Evolutionary conservation across 2,329 filamentous ascomycete species (phyloP).

Genomic region (Claviceps pazoutovae): DNA sequence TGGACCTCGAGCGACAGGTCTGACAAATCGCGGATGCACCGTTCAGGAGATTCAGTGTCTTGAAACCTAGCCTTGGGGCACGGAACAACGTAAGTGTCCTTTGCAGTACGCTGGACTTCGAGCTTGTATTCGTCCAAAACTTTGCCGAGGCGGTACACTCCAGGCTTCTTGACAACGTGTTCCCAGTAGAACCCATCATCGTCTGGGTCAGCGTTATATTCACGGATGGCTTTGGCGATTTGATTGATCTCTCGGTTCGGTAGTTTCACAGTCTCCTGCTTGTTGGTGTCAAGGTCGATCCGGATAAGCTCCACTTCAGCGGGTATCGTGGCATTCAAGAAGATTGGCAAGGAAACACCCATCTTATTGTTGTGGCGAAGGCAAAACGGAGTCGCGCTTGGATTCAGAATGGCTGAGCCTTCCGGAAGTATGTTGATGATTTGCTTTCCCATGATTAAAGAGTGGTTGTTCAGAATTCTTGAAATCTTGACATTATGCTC

Average conservation of each 20-base stretch:
- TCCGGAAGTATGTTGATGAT: conserved; percentile 96
- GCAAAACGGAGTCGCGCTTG: conserved; percentile 68
- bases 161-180: conserved; percentile 69
- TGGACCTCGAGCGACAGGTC: conserved; percentile 70
- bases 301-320: conserved; percentile 80
- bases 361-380: conserved; percentile 49
- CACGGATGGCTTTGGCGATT: conserved; percentile 54
- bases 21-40: conserved; percentile 79
- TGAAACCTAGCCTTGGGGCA: conserved; percentile 72
- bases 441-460: conserved; percentile 87
- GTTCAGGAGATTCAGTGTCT: conserved; percentile 45
- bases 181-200: conserved; percentile 52
- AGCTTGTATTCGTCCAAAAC: conserved; percentile 90
- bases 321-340: conserved; percentile 86
- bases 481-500: conserved; percentile 83
- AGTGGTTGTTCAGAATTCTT: conserved; percentile 78
- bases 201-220: conserved; percentile 49
- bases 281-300: conserved; percentile 67
- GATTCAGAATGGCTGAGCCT: conserved; percentile 84
- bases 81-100: conserved; percentile 69
- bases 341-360: conserved; percentile 60
- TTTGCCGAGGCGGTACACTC: conserved; percentile 70
- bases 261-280: conserved; percentile 68
- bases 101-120: conserved; percentile 64
- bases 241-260: conserved; percentile 59